Evolutionary conservation across 2,329 filamentous ascomycete species (phyloP), one percentile per base, ranked within the genome.

Genomic region (Fusarium odoratissimum): DNA sequence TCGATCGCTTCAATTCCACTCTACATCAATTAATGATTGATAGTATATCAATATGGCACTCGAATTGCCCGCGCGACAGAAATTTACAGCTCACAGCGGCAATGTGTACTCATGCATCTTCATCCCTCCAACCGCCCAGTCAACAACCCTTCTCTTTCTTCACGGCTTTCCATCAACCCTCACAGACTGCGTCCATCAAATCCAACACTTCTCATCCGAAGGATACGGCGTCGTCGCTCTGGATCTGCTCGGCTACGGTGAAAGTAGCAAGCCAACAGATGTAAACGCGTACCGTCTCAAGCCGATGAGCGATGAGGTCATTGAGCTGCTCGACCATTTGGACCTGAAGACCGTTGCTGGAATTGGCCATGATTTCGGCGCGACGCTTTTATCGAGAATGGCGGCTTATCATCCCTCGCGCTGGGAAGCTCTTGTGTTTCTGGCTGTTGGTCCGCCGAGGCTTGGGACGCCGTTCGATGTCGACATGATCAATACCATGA

Each of bases 121-220:
- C 55, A 73, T 77, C 7, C 75, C 69, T 8, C 46, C 75, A 7
- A 66, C 58, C 2, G 31, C 67, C 3, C 58, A 46, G 11, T 61
- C 74, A 12, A 70, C 77, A 8, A 85, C 84, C 0, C 74, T 87
- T 8, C 77, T 88, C 19, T 80, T 88, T 60, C 79, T 87, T 17
- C 86, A 87, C 68, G 85, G 86, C 38, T 86, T 86, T 55, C 85
- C 86, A 33, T 86, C 84, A 8, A 83, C 83, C 40, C 78, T 80
- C 17, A 77, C 80, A 38, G 85, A 87, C 77, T 88, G 85, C 83
- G 63, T 77, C 7, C 73, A 79, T 59, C 83, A 86, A 60, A 76
- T 84, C 8, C 42, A 61, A 0, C 68, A 80, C 60, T 81, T 86
- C 55, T 69, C 76, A 1, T 58, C 75, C 0, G 38, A 66, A 5